Evolutionary conservation across 2,329 filamentous ascomycete genomes (phyloP).

Genomic region (Alternaria triticina): DNA sequence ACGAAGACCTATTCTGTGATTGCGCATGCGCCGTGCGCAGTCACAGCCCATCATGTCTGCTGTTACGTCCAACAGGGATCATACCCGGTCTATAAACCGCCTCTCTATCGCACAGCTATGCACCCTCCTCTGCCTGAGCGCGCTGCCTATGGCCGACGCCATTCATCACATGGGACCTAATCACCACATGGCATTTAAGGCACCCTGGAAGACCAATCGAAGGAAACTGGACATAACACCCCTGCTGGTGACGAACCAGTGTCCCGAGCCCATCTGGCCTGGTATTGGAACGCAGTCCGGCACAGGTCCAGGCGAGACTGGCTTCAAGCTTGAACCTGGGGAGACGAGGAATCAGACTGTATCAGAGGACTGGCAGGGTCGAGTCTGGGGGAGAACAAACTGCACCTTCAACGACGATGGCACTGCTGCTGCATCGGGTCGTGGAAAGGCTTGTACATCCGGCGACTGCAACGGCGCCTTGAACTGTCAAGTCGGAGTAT

Average conservation of each 20-base stretch:
- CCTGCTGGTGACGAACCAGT: constrained; percentile 74
- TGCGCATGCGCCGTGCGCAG: constrained; percentile 19
- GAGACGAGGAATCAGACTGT: constrained; percentile 68
- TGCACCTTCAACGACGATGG: constrained; percentile 75
- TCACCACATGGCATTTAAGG: constrained; percentile 41
- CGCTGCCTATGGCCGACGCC: constrained; percentile 30
- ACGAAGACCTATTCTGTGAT: constrained; percentile 6
- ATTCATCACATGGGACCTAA: constrained; percentile 44
- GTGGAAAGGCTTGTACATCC: constrained; percentile 69
- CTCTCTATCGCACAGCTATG: constrained; percentile 28
- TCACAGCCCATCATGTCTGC: constrained; percentile 25
- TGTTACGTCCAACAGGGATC: constrained; percentile 10
- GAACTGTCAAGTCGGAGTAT: constrained; percentile 72
- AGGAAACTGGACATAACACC: constrained; percentile 54
- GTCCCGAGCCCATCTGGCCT: constrained; percentile 75
- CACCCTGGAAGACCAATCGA: constrained; percentile 35
- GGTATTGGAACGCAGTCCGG: constrained; percentile 77
- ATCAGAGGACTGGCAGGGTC: constrained; percentile 76
- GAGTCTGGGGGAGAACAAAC: constrained; percentile 84
- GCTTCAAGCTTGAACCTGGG: constrained; percentile 70
- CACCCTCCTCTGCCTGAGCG: constrained; percentile 29
- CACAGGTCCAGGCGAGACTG: constrained; percentile 68
- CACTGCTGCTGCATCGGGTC: constrained; percentile 56
- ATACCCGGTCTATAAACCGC: constrained; percentile 7
- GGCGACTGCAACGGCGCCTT: constrained; percentile 78